Evolutionary conservation across 2,329 filamentous ascomycete species (phyloP).

Genomic region (Xylaria sp.): DNA sequence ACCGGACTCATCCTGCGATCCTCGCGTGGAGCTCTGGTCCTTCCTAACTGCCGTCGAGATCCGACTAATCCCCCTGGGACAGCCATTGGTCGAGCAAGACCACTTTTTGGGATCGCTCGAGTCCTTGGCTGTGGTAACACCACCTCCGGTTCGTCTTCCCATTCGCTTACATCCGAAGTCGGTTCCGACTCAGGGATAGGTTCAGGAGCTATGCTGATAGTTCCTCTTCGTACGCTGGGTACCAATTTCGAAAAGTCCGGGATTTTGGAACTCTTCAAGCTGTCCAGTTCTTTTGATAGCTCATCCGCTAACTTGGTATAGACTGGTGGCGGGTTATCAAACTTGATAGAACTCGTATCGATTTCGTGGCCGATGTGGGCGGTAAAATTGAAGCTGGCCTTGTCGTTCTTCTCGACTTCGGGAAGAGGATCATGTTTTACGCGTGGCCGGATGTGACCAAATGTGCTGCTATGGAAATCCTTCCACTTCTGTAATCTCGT

Average conservation of each 20-base stretch:
- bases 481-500: constrained; percentile 69
- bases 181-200: constrained; percentile 10
- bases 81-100: constrained; percentile 6
- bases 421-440: constrained; percentile 22
- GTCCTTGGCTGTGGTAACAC: constrained; percentile 7
- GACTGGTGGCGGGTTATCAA: constrained; percentile 34
- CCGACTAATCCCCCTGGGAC: constrained; percentile 5
- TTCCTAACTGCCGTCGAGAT: constrained; percentile 9
- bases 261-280: constrained; percentile 27
- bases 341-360: constrained; percentile 24
- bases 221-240: constrained; percentile 17
- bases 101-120: neutral
- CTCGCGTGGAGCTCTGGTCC: neutral
- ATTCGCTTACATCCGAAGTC: constrained; percentile 46
- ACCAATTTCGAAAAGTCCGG: constrained; percentile 28
- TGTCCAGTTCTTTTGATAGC: constrained; percentile 39
- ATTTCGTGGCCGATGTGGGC: constrained; percentile 46
- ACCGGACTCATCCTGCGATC: constrained; percentile 9
- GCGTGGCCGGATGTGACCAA: constrained; percentile 32
- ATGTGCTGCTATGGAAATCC: constrained; percentile 52
- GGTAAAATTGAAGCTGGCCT: constrained; percentile 48
- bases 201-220: constrained; percentile 8
- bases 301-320: constrained; percentile 41
- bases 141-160: constrained; percentile 43
- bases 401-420: constrained; percentile 35